Base-by-base conservation (phyloP, 73 alveolate species). In the Tetrahymena malaccensis region DNA sequence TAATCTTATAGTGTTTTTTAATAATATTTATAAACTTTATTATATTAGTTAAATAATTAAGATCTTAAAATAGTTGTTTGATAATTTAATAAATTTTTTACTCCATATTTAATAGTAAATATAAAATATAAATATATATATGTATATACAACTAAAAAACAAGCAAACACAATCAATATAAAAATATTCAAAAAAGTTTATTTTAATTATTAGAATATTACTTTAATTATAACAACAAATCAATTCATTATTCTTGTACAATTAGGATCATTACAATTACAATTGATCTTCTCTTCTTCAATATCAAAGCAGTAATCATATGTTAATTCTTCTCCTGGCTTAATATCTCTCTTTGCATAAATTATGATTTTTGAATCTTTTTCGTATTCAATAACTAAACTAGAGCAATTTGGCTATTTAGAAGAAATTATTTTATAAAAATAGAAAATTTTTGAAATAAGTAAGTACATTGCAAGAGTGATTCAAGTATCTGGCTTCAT, bases 211-310 rank as follows among this genome's bases (percentile, higher is more conserved):
- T n/a, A 70, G 31, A 70, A 70, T 70, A 12, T 27, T 22, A 22
- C 25, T 27, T 70, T 70, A 3, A 8, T 11, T 25, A 5, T 22
- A 31, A 33, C 1, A 27, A 22, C 34, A 4, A 25, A 70, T 70
- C 98, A 98, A 96, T 98, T 98, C 34, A 98, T 96, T 93, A 99
- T 97, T 95, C 99, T 99, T 56, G 97, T 94, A 94, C 99, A 98
- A 96, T 98, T 98, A 55, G 98, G 97, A 13, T 99, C 99, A 19
- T 99, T 99, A 95, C 99, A 98, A 93, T 97, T 96, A 94, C 99
- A 98, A 89, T 96, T 98, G 35, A 98, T 95, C 94, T 98, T 98
- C 94, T 98, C 99, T 58, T 99, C 98, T 96, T 98, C 99, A 56
- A 96, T 97, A 93, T 98, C 99, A 96, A 98, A 98, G 96, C 98